phyloP scores from a whole-genome alignment of 202 grass and related monocot species.

The Alloteropsis angusta region DNA sequence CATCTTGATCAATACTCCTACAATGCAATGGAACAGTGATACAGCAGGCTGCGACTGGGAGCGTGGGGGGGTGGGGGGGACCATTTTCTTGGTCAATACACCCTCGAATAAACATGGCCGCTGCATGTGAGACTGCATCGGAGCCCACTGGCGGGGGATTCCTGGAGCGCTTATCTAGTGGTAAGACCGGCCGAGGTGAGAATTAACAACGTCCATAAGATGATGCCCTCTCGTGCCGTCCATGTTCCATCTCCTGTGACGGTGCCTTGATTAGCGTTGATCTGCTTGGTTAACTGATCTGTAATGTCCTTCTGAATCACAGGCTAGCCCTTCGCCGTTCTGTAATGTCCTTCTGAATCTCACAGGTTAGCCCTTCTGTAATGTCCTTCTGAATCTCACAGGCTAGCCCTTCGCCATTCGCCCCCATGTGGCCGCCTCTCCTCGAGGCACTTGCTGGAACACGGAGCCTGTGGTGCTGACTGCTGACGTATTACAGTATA shows the following conservation, averaged over 20 bases:
- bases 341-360: too few relatives aligned
- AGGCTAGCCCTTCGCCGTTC: too few relatives aligned
- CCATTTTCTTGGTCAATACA: conserved; percentile 27
- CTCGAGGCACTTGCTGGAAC: not conserved
- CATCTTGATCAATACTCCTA: not conserved
- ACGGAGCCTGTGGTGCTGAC: not conserved
- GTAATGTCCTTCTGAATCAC: not conserved
- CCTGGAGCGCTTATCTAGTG: not conserved
- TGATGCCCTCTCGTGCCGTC: not conserved
- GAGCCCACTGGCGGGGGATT: conserved; percentile 18
- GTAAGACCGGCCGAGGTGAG: not conserved
- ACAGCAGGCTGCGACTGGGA: not conserved
- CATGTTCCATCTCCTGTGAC: conserved; percentile 22
- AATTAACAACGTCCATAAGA: not conserved
- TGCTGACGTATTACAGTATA: too few relatives aligned
- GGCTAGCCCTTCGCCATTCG: too few relatives aligned
- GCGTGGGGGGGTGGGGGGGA: not conserved
- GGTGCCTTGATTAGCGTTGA: not conserved
- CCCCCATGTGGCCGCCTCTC: too few relatives aligned
- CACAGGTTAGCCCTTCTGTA: too few relatives aligned
- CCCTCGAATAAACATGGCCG: not conserved
- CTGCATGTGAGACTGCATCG: conserved; percentile 36
- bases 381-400: too few relatives aligned
- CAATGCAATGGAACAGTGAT: conserved; percentile 10
- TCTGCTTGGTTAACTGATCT: not conserved